Evolutionary conservation across 305 asterid species (phyloP).

Genomic region (Andrographis paniculata): DNA sequence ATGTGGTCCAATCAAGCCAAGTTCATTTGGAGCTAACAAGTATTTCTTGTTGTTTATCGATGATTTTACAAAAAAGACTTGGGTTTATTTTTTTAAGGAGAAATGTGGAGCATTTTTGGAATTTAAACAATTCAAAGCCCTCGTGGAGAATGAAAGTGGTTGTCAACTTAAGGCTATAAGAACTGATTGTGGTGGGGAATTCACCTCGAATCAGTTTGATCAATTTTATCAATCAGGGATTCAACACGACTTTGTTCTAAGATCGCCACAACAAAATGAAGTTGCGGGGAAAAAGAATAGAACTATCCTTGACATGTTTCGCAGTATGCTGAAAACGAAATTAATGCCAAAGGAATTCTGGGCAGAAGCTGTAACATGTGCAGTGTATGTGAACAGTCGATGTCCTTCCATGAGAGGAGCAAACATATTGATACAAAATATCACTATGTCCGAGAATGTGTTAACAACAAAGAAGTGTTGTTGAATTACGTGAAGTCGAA

Average conservation of each 20-base stretch:
- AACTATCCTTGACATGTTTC: not conserved
- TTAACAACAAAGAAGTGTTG: too few species aligned
- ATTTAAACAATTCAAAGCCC: not conserved
- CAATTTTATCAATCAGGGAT: not conserved
- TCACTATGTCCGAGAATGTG: too few species aligned
- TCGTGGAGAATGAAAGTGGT: not conserved
- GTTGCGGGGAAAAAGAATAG: not conserved
- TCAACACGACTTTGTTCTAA: not conserved
- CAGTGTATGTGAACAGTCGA: not conserved
- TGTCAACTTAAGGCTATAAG: not conserved
- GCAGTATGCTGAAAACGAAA: not conserved
- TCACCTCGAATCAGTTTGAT: not conserved
- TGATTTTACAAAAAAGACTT: not conserved
- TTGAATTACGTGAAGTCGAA: too few species aligned
- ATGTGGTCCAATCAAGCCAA: too few species aligned
- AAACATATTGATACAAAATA: too few species aligned
- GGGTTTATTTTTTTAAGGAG: not conserved
- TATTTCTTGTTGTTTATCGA: not conserved
- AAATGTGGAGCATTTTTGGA: not conserved
- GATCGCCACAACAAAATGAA: not conserved
- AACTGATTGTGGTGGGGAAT: not conserved
- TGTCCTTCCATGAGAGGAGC: not conserved
- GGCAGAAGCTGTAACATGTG: not conserved
- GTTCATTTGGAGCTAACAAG: too few species aligned
- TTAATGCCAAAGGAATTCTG: not conserved